phyloP scores from a whole-genome alignment of 306 rosid genomes.

The Gastrolobium bilobum region DNA sequence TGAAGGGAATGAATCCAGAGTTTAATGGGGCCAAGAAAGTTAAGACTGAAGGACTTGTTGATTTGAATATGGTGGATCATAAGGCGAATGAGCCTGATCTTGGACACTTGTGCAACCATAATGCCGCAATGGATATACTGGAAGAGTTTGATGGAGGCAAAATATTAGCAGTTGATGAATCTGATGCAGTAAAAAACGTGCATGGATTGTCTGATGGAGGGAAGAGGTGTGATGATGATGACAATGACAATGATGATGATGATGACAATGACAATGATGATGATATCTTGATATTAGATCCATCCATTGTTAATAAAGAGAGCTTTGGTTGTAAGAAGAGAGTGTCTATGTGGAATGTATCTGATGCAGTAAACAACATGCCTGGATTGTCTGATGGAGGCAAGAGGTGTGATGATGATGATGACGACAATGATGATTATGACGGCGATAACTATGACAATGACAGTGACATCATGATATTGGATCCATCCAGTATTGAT shows the following conservation, averaged over 20 bases:
- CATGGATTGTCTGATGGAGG: constrained; percentile 49
- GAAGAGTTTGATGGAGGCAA: constrained; percentile 28
- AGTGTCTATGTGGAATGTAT: constrained; percentile 48
- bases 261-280: constrained; percentile 26
- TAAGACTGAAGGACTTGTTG: constrained; percentile 33
- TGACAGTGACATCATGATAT: constrained; percentile 21
- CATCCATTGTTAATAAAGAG: constrained; percentile 44
- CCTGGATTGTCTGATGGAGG: constrained; percentile 49
- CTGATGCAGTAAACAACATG: constrained; percentile 41
- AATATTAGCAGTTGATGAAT: constrained; percentile 26
- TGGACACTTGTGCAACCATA: constrained; percentile 14
- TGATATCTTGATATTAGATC: constrained; percentile 54
- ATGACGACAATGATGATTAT: constrained; percentile 38
- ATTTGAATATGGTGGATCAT: constrained; percentile 42
- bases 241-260: constrained; percentile 38
- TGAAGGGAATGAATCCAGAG: constrained; percentile 13
- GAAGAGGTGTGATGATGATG: constrained; percentile 35
- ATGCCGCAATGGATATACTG: constrained; percentile 21
- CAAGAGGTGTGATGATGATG: constrained; percentile 36
- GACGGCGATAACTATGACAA: not conserved
- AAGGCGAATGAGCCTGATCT: not conserved
- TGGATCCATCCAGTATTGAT: constrained; percentile 50
- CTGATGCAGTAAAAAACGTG: constrained; percentile 40
- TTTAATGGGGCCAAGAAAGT: constrained; percentile 41
- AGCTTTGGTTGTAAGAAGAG: constrained; percentile 57